Evolutionary conservation across 2,329 filamentous ascomycete genomes (phyloP), one percentile per base, ranked within the genome.

Genomic region (Ophiostoma populinum): DNA sequence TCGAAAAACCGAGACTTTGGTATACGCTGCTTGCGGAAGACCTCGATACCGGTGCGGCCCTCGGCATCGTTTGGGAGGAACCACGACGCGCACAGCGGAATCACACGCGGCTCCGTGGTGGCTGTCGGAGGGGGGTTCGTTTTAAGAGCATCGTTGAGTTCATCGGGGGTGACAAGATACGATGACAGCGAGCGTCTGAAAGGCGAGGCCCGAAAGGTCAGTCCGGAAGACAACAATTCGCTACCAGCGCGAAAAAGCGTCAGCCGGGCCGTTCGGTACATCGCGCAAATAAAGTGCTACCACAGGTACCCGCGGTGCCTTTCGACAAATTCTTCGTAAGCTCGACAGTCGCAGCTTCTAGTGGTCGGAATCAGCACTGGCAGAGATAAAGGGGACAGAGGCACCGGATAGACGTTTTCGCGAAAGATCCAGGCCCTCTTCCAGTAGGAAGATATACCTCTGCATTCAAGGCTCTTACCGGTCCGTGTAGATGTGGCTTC

Each of bases 1-100:
- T 98, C 86, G 55, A 98, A 98, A 69, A 95, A 98, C 21, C 85
- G 80, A 1, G 90, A 79, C 49, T 77, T 75, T 16, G 86, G 87
- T 43, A 98, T 90, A 48, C 83, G 81, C 51, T 75, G 71, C 51
- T 82, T 70, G 45, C 75, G 70, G 62, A 87, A 98, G 28, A 77
- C 73, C 43, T 90, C 67, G 46, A 80, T 72, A 36, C 90, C 90
- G 33, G 71, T 80, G 42, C 85, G 76, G 36, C 71, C 71, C 20
- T 56, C 45, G 15, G 52, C 43, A 46, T 93, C 87, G 55, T 93
- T 95, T 43, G 90, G 90, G 43, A 98, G 70, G 52, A 94, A 98
- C 90, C 90, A 98, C 17, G 83, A 70, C 31, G 86, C 90, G 56
- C 86, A 94, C 27, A 98, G 67, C 3, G 90, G 81, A 36, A 98